Base-by-base conservation (phyloP, 345 rosid genomes). In the Excoecaria cochinchinensis region DNA sequence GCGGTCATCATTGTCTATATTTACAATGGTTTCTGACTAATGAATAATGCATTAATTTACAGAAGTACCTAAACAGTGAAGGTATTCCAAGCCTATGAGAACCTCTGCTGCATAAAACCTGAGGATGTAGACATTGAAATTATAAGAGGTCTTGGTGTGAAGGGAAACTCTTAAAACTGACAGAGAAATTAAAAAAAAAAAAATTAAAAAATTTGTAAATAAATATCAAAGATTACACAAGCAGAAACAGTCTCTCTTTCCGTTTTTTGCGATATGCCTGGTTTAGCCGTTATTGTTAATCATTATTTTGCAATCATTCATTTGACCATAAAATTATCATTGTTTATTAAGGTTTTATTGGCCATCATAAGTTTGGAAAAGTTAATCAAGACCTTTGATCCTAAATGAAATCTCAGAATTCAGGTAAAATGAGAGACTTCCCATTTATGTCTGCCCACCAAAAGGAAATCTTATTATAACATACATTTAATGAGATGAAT, bases 21-120 rank as follows among this genome's bases (percentile, higher is more conserved):
- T n/a, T 58, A 24, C 62, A 58, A 6, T 59, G 15, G 11, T 59
- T 4, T 44, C 48, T 5, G 11, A 59, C 11, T 22, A 31, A 59
- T 9, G 38, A 59, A 59, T n/a, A 22, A 55, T 55, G 58, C n/a
- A 14, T 17, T 39, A 50, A 40, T 44, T 13, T 64, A 15, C 11
- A 63, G 4, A 38, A 72, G 48, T 87, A 95, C 99, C 99, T 85
- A 95, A 86, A 87, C 97, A 95, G 63, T 95, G 99, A 80, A 95
- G 97, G 83, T 95, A 95, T 81, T 95, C 99, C 85, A 95, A 82
- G 72, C 91, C 88, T 73, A 88, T 82, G 64, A 91, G 89, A 16
- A 95, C 96, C 83, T 95, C 99, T 46, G 98, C 98, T 60, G 89
- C 96, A 77, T 88, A 95, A 85, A 95, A 95, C 90, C 99, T 95